Evolutionary conservation across 2,329 filamentous ascomycete genomes (phyloP), one percentile per base, ranked within the genome.

Genomic region (Colletotrichum truncatum): DNA sequence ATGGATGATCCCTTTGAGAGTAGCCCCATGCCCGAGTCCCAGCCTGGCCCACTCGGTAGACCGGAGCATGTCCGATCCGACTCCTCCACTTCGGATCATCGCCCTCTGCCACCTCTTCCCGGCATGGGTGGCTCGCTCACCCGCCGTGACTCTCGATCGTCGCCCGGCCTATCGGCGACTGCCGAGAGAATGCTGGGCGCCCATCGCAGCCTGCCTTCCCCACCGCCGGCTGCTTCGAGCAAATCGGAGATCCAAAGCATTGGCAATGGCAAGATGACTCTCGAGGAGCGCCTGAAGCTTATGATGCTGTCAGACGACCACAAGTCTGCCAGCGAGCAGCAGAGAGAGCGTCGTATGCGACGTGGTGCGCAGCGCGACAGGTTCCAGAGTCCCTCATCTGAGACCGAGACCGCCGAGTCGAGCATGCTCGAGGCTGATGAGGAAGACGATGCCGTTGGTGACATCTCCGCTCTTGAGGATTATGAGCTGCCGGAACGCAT

Each of bases 81-180:
- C 71, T 96, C 94, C 3, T 80, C 88, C 30, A 96, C 93, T 16
- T 68, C 66, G 6, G 93, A 97, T 66, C 89, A 93, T 70, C 86
- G 95, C 30, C 95, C 95, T 16, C 84, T 98, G 14, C 95, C 95
- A 32, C 94, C 95, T 46, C 85, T 98, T 46, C 95, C 95, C 6
- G 91, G 86, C 68, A 86, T 87, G 73, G 51, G 41, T 38, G 78
- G 77, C 51, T 78, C 81, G 49, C 70, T 74, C 48, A 70, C 74
- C 12, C 74, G 80, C 55, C 80, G 73, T 18, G 78, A 78, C 74
- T 90, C 79, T 67, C 73, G 85, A 8, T 89, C 89, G 4, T 89
- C 89, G 3, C 84, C 82, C 11, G 88, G 89, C n/a, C 78, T 92
- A 4, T 88, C 90, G 30, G 84, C 88, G n/a, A 89, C 90, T 3